Percentiles rank a stretch among this genome's conserved stretches.
These are phyloP conservation scores for Eucalyptus regnans DNA, from an alignment of 345 rosid genomes.

Conservation along the genomic window DNA sequence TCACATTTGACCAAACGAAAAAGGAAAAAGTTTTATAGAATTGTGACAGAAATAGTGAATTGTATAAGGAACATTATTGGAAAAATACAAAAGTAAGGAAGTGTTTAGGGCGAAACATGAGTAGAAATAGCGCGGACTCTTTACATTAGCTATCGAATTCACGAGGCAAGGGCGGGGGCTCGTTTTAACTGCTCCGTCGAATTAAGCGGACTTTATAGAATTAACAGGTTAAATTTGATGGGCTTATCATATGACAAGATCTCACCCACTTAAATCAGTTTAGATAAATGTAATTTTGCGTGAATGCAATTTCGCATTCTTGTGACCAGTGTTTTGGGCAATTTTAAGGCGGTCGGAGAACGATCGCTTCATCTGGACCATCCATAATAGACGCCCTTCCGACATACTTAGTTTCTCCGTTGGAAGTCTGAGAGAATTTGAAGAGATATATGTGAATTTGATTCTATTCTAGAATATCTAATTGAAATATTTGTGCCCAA, in stretches of 20 bases:
- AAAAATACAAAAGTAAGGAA: neutral
- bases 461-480: neutral
- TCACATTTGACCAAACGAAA: too few relatives aligned
- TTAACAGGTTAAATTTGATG: neutral
- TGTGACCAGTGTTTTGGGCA: neutral
- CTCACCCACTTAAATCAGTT: neutral
- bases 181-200: neutral
- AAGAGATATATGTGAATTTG: neutral
- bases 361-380: neutral
- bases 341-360: neutral
- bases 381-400: neutral
- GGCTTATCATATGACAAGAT: neutral
- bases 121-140: neutral
- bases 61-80: too few relatives aligned
- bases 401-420: too few relatives aligned
- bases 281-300: neutral
- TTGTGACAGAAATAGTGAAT: too few relatives aligned
- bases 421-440: neutral
- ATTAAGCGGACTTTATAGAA: neutral
- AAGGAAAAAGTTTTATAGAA: too few relatives aligned
- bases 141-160: neutral
- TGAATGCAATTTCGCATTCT: too few relatives aligned
- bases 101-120: neutral
- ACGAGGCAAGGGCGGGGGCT: neutral
- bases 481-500: neutral